Base-by-base conservation (phyloP, 306 rosid species). In the Lithocarpus polystachyus region DNA sequence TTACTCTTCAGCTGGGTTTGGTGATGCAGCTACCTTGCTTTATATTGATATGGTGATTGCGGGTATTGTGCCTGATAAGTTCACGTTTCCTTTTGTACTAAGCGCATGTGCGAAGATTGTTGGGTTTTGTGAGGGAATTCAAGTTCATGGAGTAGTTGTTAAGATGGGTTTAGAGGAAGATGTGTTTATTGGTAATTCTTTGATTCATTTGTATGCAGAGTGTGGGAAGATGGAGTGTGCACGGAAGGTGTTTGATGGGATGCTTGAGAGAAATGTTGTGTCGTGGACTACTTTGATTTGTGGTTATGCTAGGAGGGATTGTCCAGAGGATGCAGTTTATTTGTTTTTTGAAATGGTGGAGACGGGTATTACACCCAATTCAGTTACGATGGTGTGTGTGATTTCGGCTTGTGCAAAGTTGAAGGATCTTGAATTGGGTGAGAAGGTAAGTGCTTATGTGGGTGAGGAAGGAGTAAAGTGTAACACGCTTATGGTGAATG, bases 251-350 rank as follows among this genome's bases (percentile, higher is more conserved):
- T 93, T 93, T 78, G 98, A 89, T 52, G 76, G 7, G 82, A 89
- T 93, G 98, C 75, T 53, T 71, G 87, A 89, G 1, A 90, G 97
- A 89, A 92, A 90, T 77, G 97, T 87, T 24, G 92, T 92, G 87
- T 92, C 94, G 17, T 92, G 96, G 98, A 94, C 96, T 77, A 89
- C 92, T 77, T 86, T 94, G 89, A 94, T 90, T 71, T 90, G 90
- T 81, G 97, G 97, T 4, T 90, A 90, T 83, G 86, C 85, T 53
- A 83, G 92, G 76, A 77, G 81, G 73, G 82, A 76, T 54, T 64
- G 51, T 62, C 79, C 87, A 5, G 87, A 84, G 74, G 92, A 85
- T 80, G 96, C 89, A 56, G 89, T 88, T 75, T 84, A 89, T 75
- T 84, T 92, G 76, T 94, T 89, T 82, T 92, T 88, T 74, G 86